These are phyloP conservation scores for Phialophora tarda DNA, from an alignment of 2,329 filamentous ascomycete species.

Conservation along the genomic window DNA sequence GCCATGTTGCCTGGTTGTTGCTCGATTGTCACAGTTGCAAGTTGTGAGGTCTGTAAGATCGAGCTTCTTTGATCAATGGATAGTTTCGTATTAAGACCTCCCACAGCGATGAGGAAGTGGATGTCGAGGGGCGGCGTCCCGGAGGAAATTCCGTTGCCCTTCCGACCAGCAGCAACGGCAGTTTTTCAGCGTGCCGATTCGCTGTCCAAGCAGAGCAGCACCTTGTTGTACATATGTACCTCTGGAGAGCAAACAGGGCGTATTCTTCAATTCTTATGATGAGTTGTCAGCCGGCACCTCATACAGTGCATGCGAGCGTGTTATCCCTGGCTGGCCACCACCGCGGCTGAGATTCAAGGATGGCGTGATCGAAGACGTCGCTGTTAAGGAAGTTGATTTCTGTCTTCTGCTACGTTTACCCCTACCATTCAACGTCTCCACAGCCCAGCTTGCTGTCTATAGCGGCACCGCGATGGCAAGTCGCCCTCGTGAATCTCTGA, in stretches of 20 bases:
- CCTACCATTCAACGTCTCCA: not conserved
- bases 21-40: not conserved
- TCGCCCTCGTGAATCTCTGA: not conserved
- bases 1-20: slow-evolving; percentile 36
- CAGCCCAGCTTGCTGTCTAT: not conserved
- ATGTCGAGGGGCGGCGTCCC: slow-evolving; percentile 5
- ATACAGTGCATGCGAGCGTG: not conserved
- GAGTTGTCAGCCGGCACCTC: not conserved
- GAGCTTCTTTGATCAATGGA: slow-evolving; percentile 10
- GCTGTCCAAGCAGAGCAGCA: not conserved
- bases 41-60: not conserved
- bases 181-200: slow-evolving; percentile 10
- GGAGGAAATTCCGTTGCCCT: slow-evolving; percentile 21
- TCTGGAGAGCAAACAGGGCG: not conserved
- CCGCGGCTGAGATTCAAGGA: not conserved
- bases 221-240: not conserved
- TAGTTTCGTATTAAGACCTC: slow-evolving; percentile 6
- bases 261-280: not conserved
- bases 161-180: not conserved
- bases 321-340: not conserved
- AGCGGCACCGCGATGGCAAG: not conserved
- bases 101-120: not conserved
- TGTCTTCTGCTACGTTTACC: not conserved
- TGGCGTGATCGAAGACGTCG: not conserved
- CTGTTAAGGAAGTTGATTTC: not conserved